Percentiles rank a stretch among this genome's conserved stretches.
Evolutionary conservation across 73 alveolate species (phyloP).

Genomic region (Loxodes magnus): DNA sequence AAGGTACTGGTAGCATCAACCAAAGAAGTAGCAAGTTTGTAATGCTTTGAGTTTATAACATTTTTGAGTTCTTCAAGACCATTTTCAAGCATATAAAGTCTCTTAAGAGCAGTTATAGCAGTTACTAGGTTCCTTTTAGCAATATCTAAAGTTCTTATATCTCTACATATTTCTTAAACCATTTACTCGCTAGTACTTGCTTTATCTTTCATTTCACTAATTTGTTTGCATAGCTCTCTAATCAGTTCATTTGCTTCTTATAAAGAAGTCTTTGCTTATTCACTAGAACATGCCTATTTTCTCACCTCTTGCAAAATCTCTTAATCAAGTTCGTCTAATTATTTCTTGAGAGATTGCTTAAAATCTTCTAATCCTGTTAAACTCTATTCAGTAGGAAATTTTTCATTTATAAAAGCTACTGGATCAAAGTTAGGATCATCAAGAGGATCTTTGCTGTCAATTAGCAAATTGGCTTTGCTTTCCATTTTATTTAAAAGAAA

Average conservation of each 20-base stretch:
- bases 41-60: conserved; percentile 62
- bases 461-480: too few species aligned
- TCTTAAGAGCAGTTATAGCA: conserved; percentile 80
- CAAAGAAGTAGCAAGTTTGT: conserved; percentile 85
- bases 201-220: conserved; percentile 56
- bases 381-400: conserved; percentile 34
- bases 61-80: conserved; percentile 85
- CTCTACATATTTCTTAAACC: conserved; percentile 85
- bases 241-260: conserved; percentile 16
- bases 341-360: conserved; percentile 19
- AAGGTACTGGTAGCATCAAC: conserved; percentile 87
- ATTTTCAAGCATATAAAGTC: conserved; percentile 71
- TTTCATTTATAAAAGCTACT: conserved; percentile 29
- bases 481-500: too few species aligned
- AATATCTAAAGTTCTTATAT: conserved; percentile 79
- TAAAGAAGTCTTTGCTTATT: conserved; percentile 22
- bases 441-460: conserved; percentile 22
- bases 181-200: conserved; percentile 84
- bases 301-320: conserved; percentile 23
- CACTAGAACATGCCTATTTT: conserved; percentile 31
- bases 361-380: conserved; percentile 20
- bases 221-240: conserved; percentile 17
- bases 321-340: conserved; percentile 3
- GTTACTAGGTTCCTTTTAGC: conserved; percentile 89
- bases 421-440: conserved; percentile 36